Evolutionary conservation across 2,329 filamentous ascomycete genomes (phyloP).

Genomic region (Paraconiothyrium brasiliense): DNA sequence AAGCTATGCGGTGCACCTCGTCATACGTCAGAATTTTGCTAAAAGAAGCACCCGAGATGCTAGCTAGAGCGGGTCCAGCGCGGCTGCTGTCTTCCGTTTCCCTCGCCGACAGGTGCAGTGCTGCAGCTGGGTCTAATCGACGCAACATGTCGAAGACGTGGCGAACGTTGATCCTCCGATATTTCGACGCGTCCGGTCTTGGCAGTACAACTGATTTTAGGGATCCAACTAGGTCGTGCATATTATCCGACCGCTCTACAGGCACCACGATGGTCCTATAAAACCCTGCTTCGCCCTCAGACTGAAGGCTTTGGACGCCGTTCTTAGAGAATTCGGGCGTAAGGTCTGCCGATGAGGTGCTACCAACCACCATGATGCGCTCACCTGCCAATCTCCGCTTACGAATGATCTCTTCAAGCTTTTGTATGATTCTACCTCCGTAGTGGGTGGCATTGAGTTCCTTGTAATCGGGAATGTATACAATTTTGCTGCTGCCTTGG

Average conservation of each 20-base stretch:
- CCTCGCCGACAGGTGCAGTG: slow-evolving; percentile 35
- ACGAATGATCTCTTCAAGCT: slow-evolving; percentile 76
- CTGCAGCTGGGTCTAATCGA: slow-evolving; percentile 51
- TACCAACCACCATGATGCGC: slow-evolving; percentile 81
- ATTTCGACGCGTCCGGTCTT: slow-evolving; percentile 33
- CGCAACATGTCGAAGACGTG: slow-evolving; percentile 71
- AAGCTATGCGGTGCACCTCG: slow-evolving; percentile 68
- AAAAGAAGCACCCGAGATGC: slow-evolving; percentile 45
- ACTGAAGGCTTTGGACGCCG: slow-evolving; percentile 59
- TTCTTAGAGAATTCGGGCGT: slow-evolving; percentile 53
- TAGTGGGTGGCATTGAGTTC: slow-evolving; percentile 76
- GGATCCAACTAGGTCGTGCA: not conserved
- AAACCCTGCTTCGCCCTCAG: slow-evolving; percentile 42
- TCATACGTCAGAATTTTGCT: slow-evolving; percentile 66
- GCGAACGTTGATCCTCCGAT: slow-evolving; percentile 67
- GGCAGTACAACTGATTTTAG: slow-evolving; percentile 11
- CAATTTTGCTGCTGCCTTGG: slow-evolving; percentile 65
- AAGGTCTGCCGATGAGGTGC: slow-evolving; percentile 67
- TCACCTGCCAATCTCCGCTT: slow-evolving; percentile 75
- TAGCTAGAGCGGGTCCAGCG: slow-evolving; percentile 28
- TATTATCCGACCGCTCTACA: slow-evolving; percentile 23
- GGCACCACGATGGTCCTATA: slow-evolving; percentile 49
- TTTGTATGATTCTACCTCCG: slow-evolving; percentile 73
- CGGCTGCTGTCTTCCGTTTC: slow-evolving; percentile 30
- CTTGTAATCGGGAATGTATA: slow-evolving; percentile 83